Percentiles rank a stretch among this genome's conserved stretches.
phyloP scores from a whole-genome alignment of 148 eudicot species.

The Amaranthus cruentus region DNA sequence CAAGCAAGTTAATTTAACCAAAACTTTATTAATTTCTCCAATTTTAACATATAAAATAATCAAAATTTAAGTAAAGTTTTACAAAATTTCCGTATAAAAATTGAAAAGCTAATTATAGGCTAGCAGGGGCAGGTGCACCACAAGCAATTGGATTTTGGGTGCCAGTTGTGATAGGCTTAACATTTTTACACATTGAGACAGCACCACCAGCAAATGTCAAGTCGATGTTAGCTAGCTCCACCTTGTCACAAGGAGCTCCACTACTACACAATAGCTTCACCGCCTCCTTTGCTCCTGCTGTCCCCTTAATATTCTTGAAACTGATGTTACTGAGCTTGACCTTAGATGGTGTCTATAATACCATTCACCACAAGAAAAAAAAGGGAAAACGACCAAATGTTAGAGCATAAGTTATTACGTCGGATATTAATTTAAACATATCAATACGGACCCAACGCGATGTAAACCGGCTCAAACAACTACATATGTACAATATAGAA shows the following conservation, averaged over 20 bases:
- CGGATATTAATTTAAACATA: too few species aligned
- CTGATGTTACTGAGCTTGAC: slow-evolving; percentile 48
- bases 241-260: slow-evolving; percentile 33
- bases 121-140: slow-evolving; percentile 16
- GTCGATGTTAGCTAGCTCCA: slow-evolving; percentile 42
- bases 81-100: too few species aligned
- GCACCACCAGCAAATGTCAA: slow-evolving; percentile 38
- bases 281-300: slow-evolving; percentile 28
- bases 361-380: not conserved
- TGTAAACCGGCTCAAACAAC: too few species aligned
- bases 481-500: too few species aligned
- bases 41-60: too few species aligned
- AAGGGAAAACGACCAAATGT: not conserved
- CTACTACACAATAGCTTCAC: slow-evolving; percentile 42
- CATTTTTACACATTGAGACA: slow-evolving; percentile 30
- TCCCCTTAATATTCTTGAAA: slow-evolving; percentile 40
- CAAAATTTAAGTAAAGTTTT: too few species aligned
- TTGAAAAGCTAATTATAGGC: not conserved
- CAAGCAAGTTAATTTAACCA: too few species aligned
- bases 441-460: too few species aligned
- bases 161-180: slow-evolving; percentile 32
- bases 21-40: too few species aligned
- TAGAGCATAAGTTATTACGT: too few species aligned
- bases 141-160: slow-evolving; percentile 26
- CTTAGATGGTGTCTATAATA: slow-evolving; percentile 32